A percentile compares a stretch with the other conserved stretches of the same genome.
phyloP scores from a whole-genome alignment of 306 rosid genomes.

The Rosa chinensis region DNA sequence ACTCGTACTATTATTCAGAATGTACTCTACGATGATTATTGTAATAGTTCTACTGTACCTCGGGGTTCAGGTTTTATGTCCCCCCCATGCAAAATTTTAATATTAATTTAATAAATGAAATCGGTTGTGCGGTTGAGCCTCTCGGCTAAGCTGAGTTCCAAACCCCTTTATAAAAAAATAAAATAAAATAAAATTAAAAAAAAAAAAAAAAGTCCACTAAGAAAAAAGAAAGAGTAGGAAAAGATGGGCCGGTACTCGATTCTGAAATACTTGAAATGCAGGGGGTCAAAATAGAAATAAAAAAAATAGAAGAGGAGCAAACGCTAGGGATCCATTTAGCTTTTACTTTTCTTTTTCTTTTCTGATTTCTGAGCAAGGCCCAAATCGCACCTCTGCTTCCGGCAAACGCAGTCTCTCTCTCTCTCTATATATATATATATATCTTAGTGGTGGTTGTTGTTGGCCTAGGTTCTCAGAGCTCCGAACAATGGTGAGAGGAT shows the following conservation, averaged over 20 bases:
- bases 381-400: conserved; percentile 33
- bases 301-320: neutral
- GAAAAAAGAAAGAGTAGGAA: too few relatives aligned
- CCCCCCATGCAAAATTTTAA: too few relatives aligned
- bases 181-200: too few relatives aligned
- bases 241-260: neutral
- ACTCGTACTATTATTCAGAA: too few relatives aligned
- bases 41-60: too few relatives aligned
- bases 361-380: conserved; percentile 7
- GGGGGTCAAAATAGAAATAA: conserved; percentile 2
- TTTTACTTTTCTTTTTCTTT: neutral
- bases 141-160: too few relatives aligned
- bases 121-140: too few relatives aligned
- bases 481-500: conserved; percentile 70
- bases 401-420: conserved; percentile 27
- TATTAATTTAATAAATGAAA: too few relatives aligned
- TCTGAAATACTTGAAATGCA: neutral
- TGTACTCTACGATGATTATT: too few relatives aligned
- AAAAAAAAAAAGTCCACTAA: too few relatives aligned
- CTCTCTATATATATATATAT: neutral
- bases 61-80: too few relatives aligned
- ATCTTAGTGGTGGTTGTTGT: neutral
- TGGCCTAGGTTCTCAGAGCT: conserved; percentile 23
- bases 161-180: too few relatives aligned
- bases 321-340: conserved; percentile 40